Percentiles rank a stretch among this genome's conserved stretches.
Conservation (phyloP, 2,329 filamentous ascomycete genomes). For the Alternaria infectoria region DNA sequence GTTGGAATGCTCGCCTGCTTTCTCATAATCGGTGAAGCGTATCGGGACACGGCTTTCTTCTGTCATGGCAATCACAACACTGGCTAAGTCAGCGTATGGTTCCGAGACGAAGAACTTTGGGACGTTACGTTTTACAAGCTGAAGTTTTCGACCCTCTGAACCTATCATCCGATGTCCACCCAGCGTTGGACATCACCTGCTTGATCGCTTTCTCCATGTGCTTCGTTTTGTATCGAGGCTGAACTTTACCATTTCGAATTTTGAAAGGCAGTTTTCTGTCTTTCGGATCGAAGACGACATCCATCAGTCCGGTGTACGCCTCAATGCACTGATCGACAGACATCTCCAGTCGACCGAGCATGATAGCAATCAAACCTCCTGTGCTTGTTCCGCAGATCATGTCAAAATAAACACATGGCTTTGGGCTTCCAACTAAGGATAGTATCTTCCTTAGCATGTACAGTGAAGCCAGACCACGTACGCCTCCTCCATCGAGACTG, state of each 20-base stretch:
- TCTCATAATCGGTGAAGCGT: conserved; percentile 10
- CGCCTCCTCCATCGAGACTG: conserved; percentile 12
- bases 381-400: conserved; percentile 31
- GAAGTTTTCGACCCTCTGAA: conserved; percentile 9
- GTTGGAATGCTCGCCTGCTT: conserved; percentile 8
- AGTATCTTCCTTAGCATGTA: conserved; percentile 10
- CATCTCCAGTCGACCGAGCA: conserved; percentile 25
- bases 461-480: conserved; percentile 9
- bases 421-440: conserved; percentile 12
- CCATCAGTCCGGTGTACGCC: conserved; percentile 13
- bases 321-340: conserved; percentile 18
- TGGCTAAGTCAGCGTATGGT: not conserved
- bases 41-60: conserved; percentile 1
- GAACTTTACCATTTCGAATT: conserved; percentile 11
- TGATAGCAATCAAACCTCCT: conserved; percentile 24
- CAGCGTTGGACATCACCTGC: conserved; percentile 6
- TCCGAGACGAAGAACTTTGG: not conserved
- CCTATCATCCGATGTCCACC: not conserved
- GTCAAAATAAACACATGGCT: conserved; percentile 23
- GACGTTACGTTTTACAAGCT: conserved; percentile 9
- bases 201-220: conserved; percentile 16
- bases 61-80: conserved; percentile 10
- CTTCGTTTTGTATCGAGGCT: conserved; percentile 17
- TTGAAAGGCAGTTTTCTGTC: conserved; percentile 2
- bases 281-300: conserved; percentile 13